Percentiles rank a stretch among this genome's conserved stretches.
phyloP scores from a whole-genome alignment of 768 basidiomycete genomes.

The Calocybe cyanea region DNA sequence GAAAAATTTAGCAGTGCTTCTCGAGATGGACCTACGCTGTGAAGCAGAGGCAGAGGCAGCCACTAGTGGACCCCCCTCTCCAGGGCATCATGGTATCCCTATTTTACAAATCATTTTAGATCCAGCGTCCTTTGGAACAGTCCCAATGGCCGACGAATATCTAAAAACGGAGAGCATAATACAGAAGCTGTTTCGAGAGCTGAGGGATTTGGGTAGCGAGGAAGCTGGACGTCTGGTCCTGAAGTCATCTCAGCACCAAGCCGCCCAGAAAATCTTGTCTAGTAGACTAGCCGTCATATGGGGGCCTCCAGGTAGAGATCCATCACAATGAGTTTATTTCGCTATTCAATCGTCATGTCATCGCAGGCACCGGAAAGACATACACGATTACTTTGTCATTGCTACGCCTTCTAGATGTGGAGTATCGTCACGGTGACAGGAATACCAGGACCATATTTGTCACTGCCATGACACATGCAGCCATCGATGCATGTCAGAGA shows the following conservation, averaged over 20 bases:
- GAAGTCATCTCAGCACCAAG: conserved; percentile 44
- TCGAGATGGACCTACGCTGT: conserved; percentile 42
- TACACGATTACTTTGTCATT: conserved; percentile 47
- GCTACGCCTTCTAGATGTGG: conserved; percentile 40
- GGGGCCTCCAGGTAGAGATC: conserved; percentile 43
- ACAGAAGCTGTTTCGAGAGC: conserved; percentile 36
- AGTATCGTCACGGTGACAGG: conserved; percentile 26
- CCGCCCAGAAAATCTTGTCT: conserved; percentile 38
- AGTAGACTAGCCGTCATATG: conserved; percentile 45
- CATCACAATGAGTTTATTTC: background rate
- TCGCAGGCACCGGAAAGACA: conserved; percentile 48
- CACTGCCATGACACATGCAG: conserved; percentile 51
- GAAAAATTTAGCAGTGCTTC: conserved; percentile 40
- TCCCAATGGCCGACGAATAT: conserved; percentile 23
- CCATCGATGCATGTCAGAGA: conserved; percentile 44
- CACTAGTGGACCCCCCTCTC: conserved; percentile 5
- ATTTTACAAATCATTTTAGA: conserved; percentile 43
- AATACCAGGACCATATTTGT: conserved; percentile 39
- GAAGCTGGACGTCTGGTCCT: conserved; percentile 36
- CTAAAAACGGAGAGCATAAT: conserved; percentile 33
- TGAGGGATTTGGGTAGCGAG: conserved; percentile 29
- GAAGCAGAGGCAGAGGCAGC: conserved; percentile 6
- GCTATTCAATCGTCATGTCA: background rate
- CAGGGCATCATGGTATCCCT: conserved; percentile 26
- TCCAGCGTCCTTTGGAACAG: conserved; percentile 35